Base-by-base conservation (phyloP, 73 alveolate species). In the Paramecium biaurelia region DNA sequence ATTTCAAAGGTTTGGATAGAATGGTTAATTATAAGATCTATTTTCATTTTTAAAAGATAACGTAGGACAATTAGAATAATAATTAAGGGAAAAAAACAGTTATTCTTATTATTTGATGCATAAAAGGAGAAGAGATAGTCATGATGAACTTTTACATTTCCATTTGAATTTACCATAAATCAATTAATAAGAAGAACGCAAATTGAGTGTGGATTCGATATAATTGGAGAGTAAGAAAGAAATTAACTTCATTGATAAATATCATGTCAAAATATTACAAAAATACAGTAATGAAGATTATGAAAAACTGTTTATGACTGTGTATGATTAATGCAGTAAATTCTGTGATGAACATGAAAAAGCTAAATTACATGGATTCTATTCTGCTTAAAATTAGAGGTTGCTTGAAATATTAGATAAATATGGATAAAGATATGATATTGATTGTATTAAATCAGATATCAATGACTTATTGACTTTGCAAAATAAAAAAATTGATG, bases 341-440 rank as follows among this genome's bases (percentile, higher is more conserved):
- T 79, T 43, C 47, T 79, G 21, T 43, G 90, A 79, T 79, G 90
- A 79, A 24, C 45, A 30, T 41, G 76, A 79, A 47, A 79, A 79
- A 20, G 56, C 45, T 79, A 79, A 79, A 79, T 24, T 79, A 47
- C 30, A 38, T 41, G 26, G 56, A 10, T 79, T 20, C 28, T 79
- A 42, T 20, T 20, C 32, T 20, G 47, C 20, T 10, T 8, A 26
- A 14, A 79, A 79, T 24, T 42, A 43, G 24, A 79, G 90, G 28
- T 41, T 79, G 3, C 32, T 24, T 12, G 90, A 79, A 47, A 79
- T 79, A 41, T 42, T 79, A 43, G 90, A 79, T 42, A 79, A 43
- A 47, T 79, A 79, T 45, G 90, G 90, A 24, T 30, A 79, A 42
- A 42, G 56, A 43, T 79, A 42, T 79, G 90, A 79, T 79, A 42